Evolutionary conservation across 2,329 filamentous ascomycete species (phyloP), one percentile per base, ranked within the genome.

Genomic region (Thermoascus crustaceus): DNA sequence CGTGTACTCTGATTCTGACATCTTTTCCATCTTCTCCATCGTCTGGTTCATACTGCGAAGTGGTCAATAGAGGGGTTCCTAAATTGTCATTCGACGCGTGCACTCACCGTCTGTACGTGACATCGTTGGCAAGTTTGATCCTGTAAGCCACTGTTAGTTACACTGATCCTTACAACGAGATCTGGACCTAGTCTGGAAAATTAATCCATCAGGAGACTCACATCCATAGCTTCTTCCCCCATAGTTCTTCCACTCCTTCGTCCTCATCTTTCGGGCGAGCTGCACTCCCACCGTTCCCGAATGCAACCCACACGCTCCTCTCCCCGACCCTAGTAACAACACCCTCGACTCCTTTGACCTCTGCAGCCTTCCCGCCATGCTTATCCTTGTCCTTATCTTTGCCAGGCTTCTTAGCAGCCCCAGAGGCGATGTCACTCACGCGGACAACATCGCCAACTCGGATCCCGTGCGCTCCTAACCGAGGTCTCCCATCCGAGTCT

Each of bases 51-150:
- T 77, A 46, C 73, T 75, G 36, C 7, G 19, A 17, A 17, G 40
- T 34, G 44, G 39, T 46, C 35, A 49, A 34, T 6, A 22, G 14
- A 31, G 21, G 9, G 13, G 6, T 5, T n/a, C 4, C 21, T 10
- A 7, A 5, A 8, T 4, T 3, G 9, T 7, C 14, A 7, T 14
- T 32, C 9, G n/a, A 3, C 23, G 14, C 9, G 14, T n/a, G 35
- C 16, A 48, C 57, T 46, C 59, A 73, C 70, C 76, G 66, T 58
- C 77, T 75, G 55, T 77, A 76, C 18, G 77, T 80, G 40, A 79
- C 71, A 60, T 80, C 75, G 53, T 80, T 80, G 29, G 76, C 76
- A 46, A 80, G 61, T 51, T 81, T 80, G 45, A 81, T 69, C 46
- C 75, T 79, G 58, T 21, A 19, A 17, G 34, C 17, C 20, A 36